These are phyloP conservation scores for Davidsoniella virescens DNA, from an alignment of 2,329 filamentous ascomycete genomes.

Conservation along the genomic window DNA sequence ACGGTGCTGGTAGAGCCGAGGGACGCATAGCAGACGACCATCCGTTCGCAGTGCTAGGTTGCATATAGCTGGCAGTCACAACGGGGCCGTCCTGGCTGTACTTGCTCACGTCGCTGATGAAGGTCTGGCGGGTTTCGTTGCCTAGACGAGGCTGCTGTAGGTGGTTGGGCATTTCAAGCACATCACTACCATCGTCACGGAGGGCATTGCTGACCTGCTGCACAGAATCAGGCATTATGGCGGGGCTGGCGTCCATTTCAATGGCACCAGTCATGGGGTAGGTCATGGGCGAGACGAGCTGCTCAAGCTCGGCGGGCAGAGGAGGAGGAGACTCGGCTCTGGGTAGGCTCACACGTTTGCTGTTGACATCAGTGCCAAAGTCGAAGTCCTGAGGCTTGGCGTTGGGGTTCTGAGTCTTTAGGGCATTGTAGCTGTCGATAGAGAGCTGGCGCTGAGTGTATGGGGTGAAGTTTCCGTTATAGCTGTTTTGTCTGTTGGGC, in stretches of 20 bases:
- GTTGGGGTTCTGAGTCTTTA: slow-evolving; percentile 7
- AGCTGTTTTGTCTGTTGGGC: slow-evolving; percentile 3
- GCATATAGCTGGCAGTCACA: not conserved
- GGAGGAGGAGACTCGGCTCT: slow-evolving; percentile 50
- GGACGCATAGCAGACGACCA: slow-evolving; percentile 22
- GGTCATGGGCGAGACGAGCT: slow-evolving; percentile 31
- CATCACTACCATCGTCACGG: slow-evolving; percentile 52
- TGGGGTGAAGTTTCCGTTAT: slow-evolving; percentile 7
- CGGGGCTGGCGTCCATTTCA: slow-evolving; percentile 61
- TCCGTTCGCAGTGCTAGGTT: not conserved
- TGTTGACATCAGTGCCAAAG: slow-evolving; percentile 27
- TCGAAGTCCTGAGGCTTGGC: slow-evolving; percentile 6
- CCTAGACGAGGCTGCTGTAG: slow-evolving; percentile 38
- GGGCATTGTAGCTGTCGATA: slow-evolving; percentile 20
- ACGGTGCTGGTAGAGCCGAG: slow-evolving; percentile 25
- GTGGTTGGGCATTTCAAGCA: slow-evolving; percentile 53
- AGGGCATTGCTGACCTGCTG: slow-evolving; percentile 17
- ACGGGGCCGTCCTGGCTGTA: slow-evolving; percentile 45
- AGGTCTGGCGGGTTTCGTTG: slow-evolving; percentile 21
- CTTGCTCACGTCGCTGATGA: slow-evolving; percentile 50
- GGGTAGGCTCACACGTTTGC: slow-evolving; percentile 28
- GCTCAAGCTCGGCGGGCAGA: slow-evolving; percentile 34
- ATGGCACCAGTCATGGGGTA: slow-evolving; percentile 22
- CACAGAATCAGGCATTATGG: slow-evolving; percentile 21
- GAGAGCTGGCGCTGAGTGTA: slow-evolving; percentile 15